Evolutionary conservation across 2,329 filamentous ascomycete species (phyloP), one percentile per base, ranked within the genome.

Genomic region (Cryphonectria japonica): DNA sequence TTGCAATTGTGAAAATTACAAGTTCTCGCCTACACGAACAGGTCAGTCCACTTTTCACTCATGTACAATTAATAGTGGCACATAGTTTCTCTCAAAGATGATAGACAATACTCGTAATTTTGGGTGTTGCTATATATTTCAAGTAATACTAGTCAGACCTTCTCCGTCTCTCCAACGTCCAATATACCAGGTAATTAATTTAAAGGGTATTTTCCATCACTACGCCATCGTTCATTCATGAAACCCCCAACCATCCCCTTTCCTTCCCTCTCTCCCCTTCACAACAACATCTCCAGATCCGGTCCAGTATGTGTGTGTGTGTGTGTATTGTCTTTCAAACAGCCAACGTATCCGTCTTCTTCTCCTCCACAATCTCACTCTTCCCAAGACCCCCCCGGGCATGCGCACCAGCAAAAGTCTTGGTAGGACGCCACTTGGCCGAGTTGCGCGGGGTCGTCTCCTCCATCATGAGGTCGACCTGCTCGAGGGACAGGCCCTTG

Each of bases 401-500:
- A 13, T 41, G n/a, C n/a, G 37, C 61, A 9, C 61, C 61, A 7
- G 78, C 79, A 73, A 78, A 81, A 11, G 79, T 80, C 74, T 79
- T 78, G 70, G 75, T 77, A 37, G 79, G 79, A 62, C 72, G 77
- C 80, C 80, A 81, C 11, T 65, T 73, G 70, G 75, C 75, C 7
- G 79, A 80, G 50, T 75, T 76, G 59, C 85, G 79, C 2, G 85
- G 84, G 22, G 78, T 80, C 2, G 82, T 81, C 75, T 87, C 83
- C 71, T 83, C 81, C 81, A 87, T 82, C 70, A 91, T 85, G 79
- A 89, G 87, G 76, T 93, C 91, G 75, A 93, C 90, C 80, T 93
- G 89, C 79, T 94, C 91, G 71, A 93, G 86, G 2, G 88, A 89
- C 4, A 93, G 85, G 69, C 91, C 91, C 85, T 93, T 93, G 75